Evolutionary conservation across 305 asterid genomes (phyloP).

Genomic region (Lippia alba): DNA sequence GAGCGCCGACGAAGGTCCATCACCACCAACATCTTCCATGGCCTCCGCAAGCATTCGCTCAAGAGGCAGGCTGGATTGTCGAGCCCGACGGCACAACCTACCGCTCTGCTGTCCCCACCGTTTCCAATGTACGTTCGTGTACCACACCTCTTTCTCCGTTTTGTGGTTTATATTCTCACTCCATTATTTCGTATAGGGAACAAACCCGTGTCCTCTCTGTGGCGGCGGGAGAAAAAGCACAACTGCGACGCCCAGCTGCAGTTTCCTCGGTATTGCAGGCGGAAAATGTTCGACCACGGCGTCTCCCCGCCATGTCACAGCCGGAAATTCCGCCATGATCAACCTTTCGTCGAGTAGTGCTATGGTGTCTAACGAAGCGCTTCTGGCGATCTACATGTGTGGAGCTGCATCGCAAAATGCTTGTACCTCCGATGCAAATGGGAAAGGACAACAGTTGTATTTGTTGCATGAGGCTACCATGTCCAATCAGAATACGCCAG

Average conservation of each 20-base stretch:
- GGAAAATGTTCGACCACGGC: slow-evolving; percentile 44
- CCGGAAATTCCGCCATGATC: slow-evolving; percentile 25
- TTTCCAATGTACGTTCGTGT: slow-evolving; percentile 9
- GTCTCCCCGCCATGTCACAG: slow-evolving; percentile 36
- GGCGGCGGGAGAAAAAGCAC: slow-evolving; percentile 41
- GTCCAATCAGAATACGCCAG: slow-evolving; percentile 39
- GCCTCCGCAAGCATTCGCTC: slow-evolving; percentile 62
- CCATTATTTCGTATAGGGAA: slow-evolving; percentile 19
- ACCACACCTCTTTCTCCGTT: background rate
- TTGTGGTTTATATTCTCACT: background rate
- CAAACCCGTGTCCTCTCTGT: slow-evolving; percentile 39
- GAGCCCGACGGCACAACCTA: slow-evolving; percentile 57
- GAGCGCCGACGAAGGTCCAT: slow-evolving; percentile 59
- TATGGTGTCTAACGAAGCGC: slow-evolving; percentile 34
- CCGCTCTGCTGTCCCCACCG: slow-evolving; percentile 47
- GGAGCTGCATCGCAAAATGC: slow-evolving; percentile 30
- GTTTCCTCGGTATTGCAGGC: slow-evolving; percentile 35
- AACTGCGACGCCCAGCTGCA: slow-evolving; percentile 39
- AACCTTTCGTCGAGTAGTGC: slow-evolving; percentile 25
- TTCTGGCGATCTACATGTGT: slow-evolving; percentile 40
- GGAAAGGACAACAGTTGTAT: slow-evolving; percentile 35
- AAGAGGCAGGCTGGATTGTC: slow-evolving; percentile 55
- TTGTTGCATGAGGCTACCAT: slow-evolving; percentile 33
- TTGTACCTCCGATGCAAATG: slow-evolving; percentile 29
- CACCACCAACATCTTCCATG: slow-evolving; percentile 62